Evolutionary conservation across 805 yeast genomes (phyloP).

Genomic region (Ogataea neopini): DNA sequence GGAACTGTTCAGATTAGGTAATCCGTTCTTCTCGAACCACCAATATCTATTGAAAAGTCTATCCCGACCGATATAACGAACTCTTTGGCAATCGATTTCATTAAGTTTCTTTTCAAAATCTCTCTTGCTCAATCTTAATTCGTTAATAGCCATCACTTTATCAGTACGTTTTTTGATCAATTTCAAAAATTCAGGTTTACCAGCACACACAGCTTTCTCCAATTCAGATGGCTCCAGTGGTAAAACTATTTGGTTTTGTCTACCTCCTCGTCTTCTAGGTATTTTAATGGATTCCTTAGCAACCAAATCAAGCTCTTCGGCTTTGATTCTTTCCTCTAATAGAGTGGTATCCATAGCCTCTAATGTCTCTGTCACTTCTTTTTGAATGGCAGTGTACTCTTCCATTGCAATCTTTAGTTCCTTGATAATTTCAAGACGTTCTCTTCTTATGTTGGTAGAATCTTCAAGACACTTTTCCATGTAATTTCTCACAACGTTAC

Average conservation of each 20-base stretch:
- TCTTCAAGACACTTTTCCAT: slow-evolving; percentile 72
- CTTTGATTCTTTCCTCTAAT: slow-evolving; percentile 24
- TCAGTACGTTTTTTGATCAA: slow-evolving; percentile 48
- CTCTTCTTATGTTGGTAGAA: slow-evolving; percentile 60
- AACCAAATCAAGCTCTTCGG: slow-evolving; percentile 19
- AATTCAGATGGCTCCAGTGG: slow-evolving; percentile 35
- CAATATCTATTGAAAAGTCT: slow-evolving; percentile 84
- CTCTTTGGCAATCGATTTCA: slow-evolving; percentile 75
- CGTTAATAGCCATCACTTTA: slow-evolving; percentile 42
- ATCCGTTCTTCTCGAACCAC: slow-evolving; percentile 92
- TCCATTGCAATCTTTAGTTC: slow-evolving; percentile 59
- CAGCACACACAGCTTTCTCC: slow-evolving; percentile 41
- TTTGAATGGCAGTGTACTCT: slow-evolving; percentile 46
- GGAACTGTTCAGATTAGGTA: slow-evolving; percentile 46
- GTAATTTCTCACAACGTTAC: slow-evolving; percentile 57
- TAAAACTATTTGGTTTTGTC: slow-evolving; percentile 24
- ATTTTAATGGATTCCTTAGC: neutral
- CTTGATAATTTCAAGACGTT: slow-evolving; percentile 62
- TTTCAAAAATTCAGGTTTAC: slow-evolving; percentile 44
- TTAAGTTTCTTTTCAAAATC: slow-evolving; percentile 60
- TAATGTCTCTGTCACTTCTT: slow-evolving; percentile 37
- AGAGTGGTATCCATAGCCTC: slow-evolving; percentile 28
- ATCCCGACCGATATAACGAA: slow-evolving; percentile 78
- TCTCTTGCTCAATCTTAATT: slow-evolving; percentile 48
- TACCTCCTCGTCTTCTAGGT: slow-evolving; percentile 17